Evolutionary conservation across 495 filamentous ascomycete species (phyloP).

Genomic region (Penicillium argentinense): DNA sequence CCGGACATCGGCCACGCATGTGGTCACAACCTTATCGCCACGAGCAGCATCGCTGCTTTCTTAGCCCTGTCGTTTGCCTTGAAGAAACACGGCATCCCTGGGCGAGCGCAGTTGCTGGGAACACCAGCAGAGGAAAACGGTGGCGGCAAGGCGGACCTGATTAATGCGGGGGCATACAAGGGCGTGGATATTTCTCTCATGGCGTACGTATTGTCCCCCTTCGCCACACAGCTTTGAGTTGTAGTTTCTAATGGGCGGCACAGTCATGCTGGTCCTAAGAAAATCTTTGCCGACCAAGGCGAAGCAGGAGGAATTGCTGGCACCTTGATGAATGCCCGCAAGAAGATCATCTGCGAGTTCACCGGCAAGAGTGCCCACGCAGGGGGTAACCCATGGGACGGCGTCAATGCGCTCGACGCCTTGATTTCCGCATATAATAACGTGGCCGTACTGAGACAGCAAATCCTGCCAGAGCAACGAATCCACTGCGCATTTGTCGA

Average conservation of each 20-base stretch:
- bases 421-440: slow-evolving; percentile 62
- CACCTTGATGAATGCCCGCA: slow-evolving; percentile 38
- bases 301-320: slow-evolving; percentile 31
- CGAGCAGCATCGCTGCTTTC: slow-evolving; percentile 57
- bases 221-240: not conserved
- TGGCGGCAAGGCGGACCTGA: slow-evolving; percentile 66
- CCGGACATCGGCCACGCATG: slow-evolving; percentile 65
- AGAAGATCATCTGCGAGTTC: slow-evolving; percentile 37
- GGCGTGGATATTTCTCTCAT: slow-evolving; percentile 66
- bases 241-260: not conserved
- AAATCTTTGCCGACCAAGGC: slow-evolving; percentile 28
- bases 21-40: slow-evolving; percentile 70
- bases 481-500: slow-evolving; percentile 60
- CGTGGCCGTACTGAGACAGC: slow-evolving; percentile 60
- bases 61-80: slow-evolving; percentile 56
- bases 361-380: slow-evolving; percentile 49
- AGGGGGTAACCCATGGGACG: slow-evolving; percentile 63
- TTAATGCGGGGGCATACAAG: slow-evolving; percentile 62
- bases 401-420: slow-evolving; percentile 64
- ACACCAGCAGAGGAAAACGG: slow-evolving; percentile 73
- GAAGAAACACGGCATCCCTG: slow-evolving; percentile 44
- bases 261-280: slow-evolving; percentile 32
- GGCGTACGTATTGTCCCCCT: slow-evolving; percentile 56
- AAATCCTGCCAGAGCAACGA: slow-evolving; percentile 60
- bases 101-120: slow-evolving; percentile 63